A percentile compares a stretch with the other conserved stretches of the same genome.
These are phyloP conservation scores for Diversispora epigaea DNA, from an alignment of 192 early-diverging fungal species.

Conservation along the genomic window DNA sequence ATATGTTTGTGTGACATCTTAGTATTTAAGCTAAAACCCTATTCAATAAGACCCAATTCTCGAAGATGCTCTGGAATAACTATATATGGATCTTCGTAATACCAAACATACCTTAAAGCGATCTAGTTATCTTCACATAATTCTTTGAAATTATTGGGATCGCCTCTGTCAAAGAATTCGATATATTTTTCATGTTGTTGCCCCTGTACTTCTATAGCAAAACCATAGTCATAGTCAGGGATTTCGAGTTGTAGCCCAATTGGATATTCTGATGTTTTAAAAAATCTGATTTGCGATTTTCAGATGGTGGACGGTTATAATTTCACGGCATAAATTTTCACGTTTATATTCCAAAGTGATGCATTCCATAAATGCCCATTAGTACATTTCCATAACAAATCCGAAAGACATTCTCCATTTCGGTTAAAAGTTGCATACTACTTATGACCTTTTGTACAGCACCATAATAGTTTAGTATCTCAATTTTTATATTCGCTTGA, in stretches of 20 bases:
- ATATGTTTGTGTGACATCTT: too few species aligned
- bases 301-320: not conserved
- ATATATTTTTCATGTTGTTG: not conserved
- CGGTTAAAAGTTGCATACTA: too few species aligned
- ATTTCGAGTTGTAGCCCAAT: constrained; percentile 5
- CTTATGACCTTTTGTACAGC: too few species aligned
- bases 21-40: too few species aligned
- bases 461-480: too few species aligned
- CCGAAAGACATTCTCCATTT: too few species aligned
- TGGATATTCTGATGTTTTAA: not conserved
- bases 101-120: not conserved
- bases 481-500: too few species aligned
- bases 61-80: constrained; percentile 10
- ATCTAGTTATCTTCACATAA: too few species aligned
- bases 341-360: not conserved
- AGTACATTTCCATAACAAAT: too few species aligned
- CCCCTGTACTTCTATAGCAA: constrained; percentile 11
- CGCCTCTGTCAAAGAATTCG: not conserved
- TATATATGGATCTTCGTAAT: constrained; percentile 12
- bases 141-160: too few species aligned
- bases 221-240: not conserved
- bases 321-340: not conserved
- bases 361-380: too few species aligned
- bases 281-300: constrained; percentile 7
- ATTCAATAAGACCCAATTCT: not conserved